Evolutionary conservation across 441 rosid species (phyloP).

Genomic region (Melastoma candidum): DNA sequence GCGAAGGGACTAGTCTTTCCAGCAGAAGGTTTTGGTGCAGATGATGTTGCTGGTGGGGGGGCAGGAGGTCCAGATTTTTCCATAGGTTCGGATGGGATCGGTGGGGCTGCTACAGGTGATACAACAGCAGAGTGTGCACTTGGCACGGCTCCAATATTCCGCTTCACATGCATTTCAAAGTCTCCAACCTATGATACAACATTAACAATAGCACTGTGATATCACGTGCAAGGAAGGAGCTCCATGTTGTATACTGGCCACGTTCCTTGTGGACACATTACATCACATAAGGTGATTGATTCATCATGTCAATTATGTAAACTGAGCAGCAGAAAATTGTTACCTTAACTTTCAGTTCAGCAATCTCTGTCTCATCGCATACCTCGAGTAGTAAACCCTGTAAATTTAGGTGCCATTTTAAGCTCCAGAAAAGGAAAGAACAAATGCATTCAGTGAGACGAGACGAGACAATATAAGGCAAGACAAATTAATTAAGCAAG

Average conservation of each 20-base stretch:
- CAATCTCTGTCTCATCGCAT: conserved; percentile 89
- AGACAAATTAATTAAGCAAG: too few species aligned
- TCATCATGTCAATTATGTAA: conserved; percentile 3
- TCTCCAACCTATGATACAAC: conserved; percentile 58
- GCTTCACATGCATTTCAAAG: conserved; percentile 82
- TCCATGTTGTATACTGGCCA: background rate
- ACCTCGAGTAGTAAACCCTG: conserved; percentile 78
- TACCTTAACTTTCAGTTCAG: conserved; percentile 89
- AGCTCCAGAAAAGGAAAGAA: conserved; percentile 6
- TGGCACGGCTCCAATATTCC: conserved; percentile 44
- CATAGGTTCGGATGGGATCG: conserved; percentile 68
- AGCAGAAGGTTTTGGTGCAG: conserved; percentile 34
- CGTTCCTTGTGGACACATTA: background rate
- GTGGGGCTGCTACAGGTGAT: conserved; percentile 58
- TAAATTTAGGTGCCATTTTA: conserved; percentile 5
- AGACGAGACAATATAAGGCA: too few species aligned
- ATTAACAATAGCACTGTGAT: background rate
- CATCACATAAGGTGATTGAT: background rate
- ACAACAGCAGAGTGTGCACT: conserved; percentile 35
- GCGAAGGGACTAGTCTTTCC: conserved; percentile 53
- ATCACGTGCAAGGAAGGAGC: conserved; percentile 1
- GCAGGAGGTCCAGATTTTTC: conserved; percentile 33
- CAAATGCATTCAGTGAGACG: background rate
- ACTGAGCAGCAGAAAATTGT: conserved; percentile 10
- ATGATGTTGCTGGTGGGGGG: conserved; percentile 11